Evolutionary conservation across 2,329 filamentous ascomycete species (phyloP).

Genomic region (Hysterium pulicare): DNA sequence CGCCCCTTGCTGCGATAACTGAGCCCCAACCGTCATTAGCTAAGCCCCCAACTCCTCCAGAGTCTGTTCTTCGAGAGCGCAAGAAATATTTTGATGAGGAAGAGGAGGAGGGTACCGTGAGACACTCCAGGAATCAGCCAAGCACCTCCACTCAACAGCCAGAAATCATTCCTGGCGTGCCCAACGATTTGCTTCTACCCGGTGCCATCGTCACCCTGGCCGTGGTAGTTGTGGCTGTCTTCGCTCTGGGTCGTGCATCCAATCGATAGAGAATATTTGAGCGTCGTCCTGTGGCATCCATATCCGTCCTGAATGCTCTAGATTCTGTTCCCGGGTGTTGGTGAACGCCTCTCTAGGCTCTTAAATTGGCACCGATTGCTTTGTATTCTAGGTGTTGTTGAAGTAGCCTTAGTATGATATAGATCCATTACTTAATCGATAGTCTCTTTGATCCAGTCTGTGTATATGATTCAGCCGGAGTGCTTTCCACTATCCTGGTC

Average conservation of each 20-base stretch:
- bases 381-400: conserved; percentile 13
- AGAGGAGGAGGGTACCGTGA: conserved; percentile 55
- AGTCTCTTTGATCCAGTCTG: too few species aligned
- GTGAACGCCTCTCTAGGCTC: conserved; percentile 10
- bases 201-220: conserved; percentile 94
- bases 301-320: too few species aligned
- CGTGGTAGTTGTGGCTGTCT: conserved; percentile 89
- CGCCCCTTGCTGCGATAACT: conserved; percentile 67
- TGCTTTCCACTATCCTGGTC: too few species aligned
- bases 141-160: conserved; percentile 54
- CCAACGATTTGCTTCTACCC: conserved; percentile 88
- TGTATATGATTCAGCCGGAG: too few species aligned
- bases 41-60: conserved; percentile 52
- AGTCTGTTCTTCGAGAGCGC: conserved; percentile 48
- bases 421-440: too few species aligned
- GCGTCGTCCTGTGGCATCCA: too few species aligned
- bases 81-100: conserved; percentile 51
- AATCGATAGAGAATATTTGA: too few species aligned
- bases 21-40: conserved; percentile 56
- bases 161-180: conserved; percentile 84
- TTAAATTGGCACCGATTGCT: conserved; percentile 7
- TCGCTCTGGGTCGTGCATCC: conserved; percentile 72
- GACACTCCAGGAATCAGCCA: conserved; percentile 43
- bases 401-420: too few species aligned
- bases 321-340: too few species aligned